Percentiles rank a stretch among this genome's conserved stretches.
phyloP scores from a whole-genome alignment of 2,329 filamentous ascomycete species.

The Leptosphaerulina australis region DNA sequence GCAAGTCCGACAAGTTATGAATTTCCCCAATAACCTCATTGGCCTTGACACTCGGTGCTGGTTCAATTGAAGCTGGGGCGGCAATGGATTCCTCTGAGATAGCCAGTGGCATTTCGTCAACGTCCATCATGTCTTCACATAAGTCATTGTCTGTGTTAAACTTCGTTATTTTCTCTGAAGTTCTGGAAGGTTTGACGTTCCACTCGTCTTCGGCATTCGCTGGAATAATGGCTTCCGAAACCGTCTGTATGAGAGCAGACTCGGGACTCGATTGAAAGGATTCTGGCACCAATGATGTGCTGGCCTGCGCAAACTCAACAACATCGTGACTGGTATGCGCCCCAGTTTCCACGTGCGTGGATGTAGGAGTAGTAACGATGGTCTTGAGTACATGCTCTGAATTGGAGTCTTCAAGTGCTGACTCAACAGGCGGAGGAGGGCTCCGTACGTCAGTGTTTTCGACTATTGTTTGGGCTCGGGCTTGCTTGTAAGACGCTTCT shows the following conservation, averaged over 20 bases:
- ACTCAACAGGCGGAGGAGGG: constrained; percentile 3
- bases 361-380: neutral
- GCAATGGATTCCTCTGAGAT: neutral
- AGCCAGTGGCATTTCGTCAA: constrained; percentile 12
- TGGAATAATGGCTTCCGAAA: neutral
- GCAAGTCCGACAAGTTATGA: neutral
- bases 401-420: neutral
- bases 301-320: neutral
- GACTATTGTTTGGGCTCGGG: neutral
- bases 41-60: neutral
- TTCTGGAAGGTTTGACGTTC: neutral
- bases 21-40: neutral
- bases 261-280: neutral
- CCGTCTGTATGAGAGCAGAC: neutral
- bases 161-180: constrained; percentile 28
- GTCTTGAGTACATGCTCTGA: neutral
- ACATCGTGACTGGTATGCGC: neutral
- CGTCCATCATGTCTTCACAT: constrained; percentile 8
- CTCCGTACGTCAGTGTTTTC: constrained; percentile 4
- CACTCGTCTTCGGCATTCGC: constrained; percentile 5
- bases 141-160: constrained; percentile 26
- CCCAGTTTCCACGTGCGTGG: neutral
- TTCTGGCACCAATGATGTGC: neutral
- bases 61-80: neutral
- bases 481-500: neutral